Conservation (phyloP, 129 eudicot species). For the Silybum marianum region DNA sequence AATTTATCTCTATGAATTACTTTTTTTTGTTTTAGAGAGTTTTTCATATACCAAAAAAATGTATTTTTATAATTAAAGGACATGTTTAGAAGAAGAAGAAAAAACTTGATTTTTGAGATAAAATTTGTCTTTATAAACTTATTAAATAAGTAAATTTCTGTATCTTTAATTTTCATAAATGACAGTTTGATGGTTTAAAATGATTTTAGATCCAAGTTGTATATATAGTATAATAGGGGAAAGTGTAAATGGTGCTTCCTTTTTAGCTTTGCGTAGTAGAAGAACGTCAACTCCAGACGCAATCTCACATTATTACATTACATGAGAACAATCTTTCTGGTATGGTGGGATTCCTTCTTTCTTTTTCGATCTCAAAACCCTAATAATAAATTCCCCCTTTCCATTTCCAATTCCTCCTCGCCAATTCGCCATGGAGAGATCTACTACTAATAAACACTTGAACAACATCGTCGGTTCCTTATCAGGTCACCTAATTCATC, state of each 20-base stretch:
- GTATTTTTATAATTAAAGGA: no score
- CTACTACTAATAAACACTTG: slow-evolving; percentile 11
- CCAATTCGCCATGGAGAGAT: slow-evolving; percentile 36
- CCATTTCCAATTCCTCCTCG: background rate
- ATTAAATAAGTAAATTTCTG: no score
- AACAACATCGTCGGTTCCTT: slow-evolving; percentile 18
- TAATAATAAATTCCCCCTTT: slow-evolving; percentile 5
- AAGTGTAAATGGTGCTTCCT: slow-evolving; percentile 33
- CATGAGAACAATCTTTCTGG: slow-evolving; percentile 15
- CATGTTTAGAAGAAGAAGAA: no score
- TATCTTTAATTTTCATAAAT: no score
- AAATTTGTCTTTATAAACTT: no score
- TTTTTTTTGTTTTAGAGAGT: no score
- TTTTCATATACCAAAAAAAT: no score
- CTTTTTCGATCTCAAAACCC: slow-evolving; percentile 35
- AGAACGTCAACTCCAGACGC: slow-evolving; percentile 40
- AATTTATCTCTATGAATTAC: no score
- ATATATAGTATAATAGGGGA: slow-evolving; percentile 5
- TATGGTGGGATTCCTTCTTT: slow-evolving; percentile 22
- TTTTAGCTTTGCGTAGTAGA: slow-evolving; percentile 36
- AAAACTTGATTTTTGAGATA: no score
- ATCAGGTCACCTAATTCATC: slow-evolving; percentile 6
- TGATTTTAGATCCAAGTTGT: slow-evolving; percentile 23
- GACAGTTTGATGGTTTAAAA: no score
- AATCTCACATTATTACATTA: slow-evolving; percentile 13